Evolutionary conservation across 1,139 yeast genomes (phyloP), one percentile per base, ranked within the genome.

Genomic region (Candida neerlandica): DNA sequence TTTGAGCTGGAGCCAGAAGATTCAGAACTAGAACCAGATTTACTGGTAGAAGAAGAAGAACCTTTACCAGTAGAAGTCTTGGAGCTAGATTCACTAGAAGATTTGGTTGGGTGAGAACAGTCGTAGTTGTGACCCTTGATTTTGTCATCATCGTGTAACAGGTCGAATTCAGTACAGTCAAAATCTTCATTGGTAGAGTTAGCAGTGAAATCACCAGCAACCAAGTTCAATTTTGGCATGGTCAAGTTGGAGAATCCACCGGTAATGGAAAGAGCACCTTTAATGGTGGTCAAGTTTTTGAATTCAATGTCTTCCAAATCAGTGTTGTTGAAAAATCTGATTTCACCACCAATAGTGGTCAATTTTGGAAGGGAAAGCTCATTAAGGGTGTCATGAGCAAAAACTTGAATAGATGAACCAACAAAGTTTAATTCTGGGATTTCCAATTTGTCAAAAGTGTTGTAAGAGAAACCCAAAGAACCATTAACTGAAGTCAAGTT

Each of bases 121-220:
- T 66, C 67, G 64, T 62, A 73, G 69, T 75, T 73, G 67, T 76
- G 78, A 52, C 80, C 80, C 61, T 73, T 67, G 55, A 75, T 74
- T 58, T 68, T 69, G 46, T 67, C 65, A 48, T 55, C 57, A 43
- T 62, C 56, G 52, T 69, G 66, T 59, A 69, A 70, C 53, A 63
- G 58, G 56, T 73, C 64, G 61, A 73, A 73, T 29, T 51, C 66
- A 30, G 61, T 49, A 63, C 81, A 76, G 56, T 67, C 67, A 55
- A 75, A 73, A 50, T 74, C 73, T 43, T 70, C 70, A 48, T 69
- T 64, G 43, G 75, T 71, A 49, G 76, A 64, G 45, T 59, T 54
- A 48, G 75, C 67, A 42, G 65, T 56, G 60, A 76, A 76, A 61
- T 75, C 80, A 57, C 81, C 81, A 51, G 68, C 73, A 45, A 75